phyloP scores from a whole-genome alignment of 257 asterid species.

The Ilex aquifolium region DNA sequence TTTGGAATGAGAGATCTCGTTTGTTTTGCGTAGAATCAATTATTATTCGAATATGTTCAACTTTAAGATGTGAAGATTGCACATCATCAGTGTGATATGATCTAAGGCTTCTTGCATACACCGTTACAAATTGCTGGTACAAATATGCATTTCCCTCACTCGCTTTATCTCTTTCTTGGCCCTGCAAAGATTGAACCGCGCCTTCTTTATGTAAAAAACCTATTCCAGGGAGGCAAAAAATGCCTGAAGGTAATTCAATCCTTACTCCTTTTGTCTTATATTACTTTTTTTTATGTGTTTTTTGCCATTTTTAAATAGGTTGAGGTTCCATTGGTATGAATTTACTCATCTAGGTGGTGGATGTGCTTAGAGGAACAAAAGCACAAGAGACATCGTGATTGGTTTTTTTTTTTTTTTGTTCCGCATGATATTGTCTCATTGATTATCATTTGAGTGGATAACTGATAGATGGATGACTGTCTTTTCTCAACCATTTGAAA shows the following conservation, averaged over 20 bases:
- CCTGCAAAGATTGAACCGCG: slow-evolving; percentile 98
- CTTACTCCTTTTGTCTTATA: background rate
- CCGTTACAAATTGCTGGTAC: no score
- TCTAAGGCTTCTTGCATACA: no score
- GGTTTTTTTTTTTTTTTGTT: slow-evolving; percentile 31
- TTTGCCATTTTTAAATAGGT: slow-evolving; percentile 8
- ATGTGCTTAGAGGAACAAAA: slow-evolving; percentile 66
- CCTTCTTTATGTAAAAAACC: slow-evolving; percentile 79
- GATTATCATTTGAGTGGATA: background rate
- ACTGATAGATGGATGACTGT: no score
- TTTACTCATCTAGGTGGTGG: slow-evolving; percentile 49
- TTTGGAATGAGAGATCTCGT: no score
- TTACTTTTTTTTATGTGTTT: no score
- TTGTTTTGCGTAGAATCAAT: no score
- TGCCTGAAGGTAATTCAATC: slow-evolving; percentile 58
- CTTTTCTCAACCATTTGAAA: no score
- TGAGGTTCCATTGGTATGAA: background rate
- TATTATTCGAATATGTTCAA: no score
- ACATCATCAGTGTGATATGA: no score
- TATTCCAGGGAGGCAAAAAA: slow-evolving; percentile 78
- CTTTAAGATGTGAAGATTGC: no score
- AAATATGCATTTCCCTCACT: no score
- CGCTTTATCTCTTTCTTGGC: no score
- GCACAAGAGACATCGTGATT: slow-evolving; percentile 87
- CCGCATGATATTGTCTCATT: background rate